Evolutionary conservation across 2,329 filamentous ascomycete species (phyloP), one percentile per base, ranked within the genome.

Genomic region (Fusarium neocosmosporiellum): DNA sequence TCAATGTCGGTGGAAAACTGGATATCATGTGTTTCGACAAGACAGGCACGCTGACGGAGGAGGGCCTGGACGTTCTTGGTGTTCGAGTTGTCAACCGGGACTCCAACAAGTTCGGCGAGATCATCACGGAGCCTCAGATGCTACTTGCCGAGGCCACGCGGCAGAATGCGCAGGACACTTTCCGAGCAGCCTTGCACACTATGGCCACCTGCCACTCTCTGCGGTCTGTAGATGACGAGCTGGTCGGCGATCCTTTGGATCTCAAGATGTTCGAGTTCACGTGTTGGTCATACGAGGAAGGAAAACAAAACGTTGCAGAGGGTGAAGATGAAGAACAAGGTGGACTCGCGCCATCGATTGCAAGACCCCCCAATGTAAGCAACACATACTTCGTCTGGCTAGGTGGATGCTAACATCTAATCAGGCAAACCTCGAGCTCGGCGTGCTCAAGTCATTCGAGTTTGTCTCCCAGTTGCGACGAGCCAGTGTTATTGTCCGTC

Each of bases 221-320:
- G 10, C 90, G 95, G 54, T 89, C 92, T 13, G 92, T 99, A 18
- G 95, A 98, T 70, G 92, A 90, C 55, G 95, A 98, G 79, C 88
- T 98, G 43, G 88, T 99, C 36, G 96, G 96, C 1, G 96, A 99
- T 78, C 96, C 97, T 6, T 86, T 99, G 2, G 96, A 99, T 80
- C 87, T 98, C 65, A 98, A 98, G 80, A 99, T 99, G 96, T 99
- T 99, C 80, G 92, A 98, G 73, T 99, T 98, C 75, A 98, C 96
- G 0, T 89, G 89, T 7, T 99, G 96, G 96, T 89, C 90, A 5
- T 99, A 94, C 75, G 93, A 98, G 80, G 96, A 99, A 84, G 94
- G 95, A 3, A 91, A 91, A 53, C 91, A 95, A 74, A 88, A 88
- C 60, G 83, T 87, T 27, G 88, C 87, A 31, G 89, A 89, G 60